phyloP scores from a whole-genome alignment of 2,329 filamentous ascomycete species.

The Mycosphaerelloides madeirae region DNA sequence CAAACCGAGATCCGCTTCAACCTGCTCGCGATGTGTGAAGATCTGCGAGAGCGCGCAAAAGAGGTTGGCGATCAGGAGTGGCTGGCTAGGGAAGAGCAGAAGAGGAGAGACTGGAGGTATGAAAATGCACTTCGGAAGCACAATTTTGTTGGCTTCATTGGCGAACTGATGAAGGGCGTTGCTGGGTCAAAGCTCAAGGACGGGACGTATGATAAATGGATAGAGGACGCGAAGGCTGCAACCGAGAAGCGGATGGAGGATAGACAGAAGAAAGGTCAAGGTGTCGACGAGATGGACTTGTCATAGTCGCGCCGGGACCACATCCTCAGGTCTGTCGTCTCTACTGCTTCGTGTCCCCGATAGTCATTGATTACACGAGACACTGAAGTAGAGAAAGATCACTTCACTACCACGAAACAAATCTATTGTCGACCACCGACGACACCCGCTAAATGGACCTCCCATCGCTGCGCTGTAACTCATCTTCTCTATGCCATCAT shows the following conservation, averaged over 20 bases:
- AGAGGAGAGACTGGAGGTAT: conserved; percentile 83
- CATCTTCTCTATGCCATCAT: too few species aligned
- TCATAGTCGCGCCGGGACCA: conserved; percentile 16
- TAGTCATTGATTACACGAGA: too few species aligned
- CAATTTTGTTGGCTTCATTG: conserved; percentile 95
- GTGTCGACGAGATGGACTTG: conserved; percentile 38
- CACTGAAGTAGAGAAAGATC: too few species aligned
- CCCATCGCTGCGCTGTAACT: too few species aligned
- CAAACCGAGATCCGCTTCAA: conserved; percentile 90
- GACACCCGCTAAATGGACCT: too few species aligned
- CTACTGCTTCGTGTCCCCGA: too few species aligned
- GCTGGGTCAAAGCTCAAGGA: conserved; percentile 67
- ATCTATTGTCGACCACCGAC: too few species aligned
- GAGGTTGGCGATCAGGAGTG: conserved; percentile 79
- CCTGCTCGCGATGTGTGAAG: conserved; percentile 83
- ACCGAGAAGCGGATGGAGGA: conserved; percentile 49
- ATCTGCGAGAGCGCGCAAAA: conserved; percentile 69
- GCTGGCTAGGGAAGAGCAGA: conserved; percentile 73
- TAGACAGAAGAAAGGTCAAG: conserved; percentile 37
- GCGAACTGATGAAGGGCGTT: conserved; percentile 82
- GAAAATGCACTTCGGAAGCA: conserved; percentile 89
- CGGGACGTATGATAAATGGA: conserved; percentile 66
- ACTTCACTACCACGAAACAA: too few species aligned
- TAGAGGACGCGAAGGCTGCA: conserved; percentile 61
- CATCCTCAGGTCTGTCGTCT: too few species aligned